A percentile compares a stretch with the other conserved stretches of the same genome.
Evolutionary conservation across 805 yeast species (phyloP).

Genomic region (Candida xiaguanensis): DNA sequence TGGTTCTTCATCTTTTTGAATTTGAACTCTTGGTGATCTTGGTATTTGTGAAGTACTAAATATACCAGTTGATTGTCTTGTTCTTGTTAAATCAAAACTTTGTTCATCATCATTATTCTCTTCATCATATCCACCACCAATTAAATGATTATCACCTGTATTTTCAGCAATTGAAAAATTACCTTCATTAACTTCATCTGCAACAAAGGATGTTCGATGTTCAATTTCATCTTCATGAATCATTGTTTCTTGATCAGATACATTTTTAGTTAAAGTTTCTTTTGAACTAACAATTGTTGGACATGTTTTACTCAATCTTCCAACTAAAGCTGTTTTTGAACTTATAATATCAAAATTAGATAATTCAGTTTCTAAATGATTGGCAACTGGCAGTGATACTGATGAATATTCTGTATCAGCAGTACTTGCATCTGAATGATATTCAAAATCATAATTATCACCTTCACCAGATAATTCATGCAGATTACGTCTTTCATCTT

Average conservation of each 20-base stretch:
- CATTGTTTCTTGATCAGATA: slow-evolving; percentile 2
- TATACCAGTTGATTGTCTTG: slow-evolving; percentile 27
- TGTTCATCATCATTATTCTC: background rate
- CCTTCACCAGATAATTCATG: slow-evolving; percentile 5
- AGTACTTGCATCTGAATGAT: slow-evolving; percentile 19
- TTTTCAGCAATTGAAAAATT: slow-evolving; percentile 9
- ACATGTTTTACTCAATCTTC: slow-evolving; percentile 17
- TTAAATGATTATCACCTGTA: background rate
- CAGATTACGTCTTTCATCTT: slow-evolving; percentile 2
- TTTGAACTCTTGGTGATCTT: slow-evolving; percentile 5
- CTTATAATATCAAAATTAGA: slow-evolving; percentile 26
- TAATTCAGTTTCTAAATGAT: slow-evolving; percentile 16
- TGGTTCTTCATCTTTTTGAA: background rate
- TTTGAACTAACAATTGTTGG: slow-evolving; percentile 27
- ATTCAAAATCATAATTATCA: slow-evolving; percentile 14
- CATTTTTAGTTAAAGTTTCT: slow-evolving; percentile 20
- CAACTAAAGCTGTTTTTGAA: slow-evolving; percentile 27
- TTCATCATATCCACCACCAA: slow-evolving; percentile 5
- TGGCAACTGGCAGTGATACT: background rate
- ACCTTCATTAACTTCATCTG: background rate
- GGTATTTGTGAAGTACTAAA: slow-evolving; percentile 22
- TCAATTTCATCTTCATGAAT: slow-evolving; percentile 4
- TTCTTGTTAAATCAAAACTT: slow-evolving; percentile 11
- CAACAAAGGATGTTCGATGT: slow-evolving; percentile 1
- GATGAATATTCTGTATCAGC: slow-evolving; percentile 11